Base-by-base conservation (phyloP, 441 rosid species). In the Arabidopsis lyrata region DNA sequence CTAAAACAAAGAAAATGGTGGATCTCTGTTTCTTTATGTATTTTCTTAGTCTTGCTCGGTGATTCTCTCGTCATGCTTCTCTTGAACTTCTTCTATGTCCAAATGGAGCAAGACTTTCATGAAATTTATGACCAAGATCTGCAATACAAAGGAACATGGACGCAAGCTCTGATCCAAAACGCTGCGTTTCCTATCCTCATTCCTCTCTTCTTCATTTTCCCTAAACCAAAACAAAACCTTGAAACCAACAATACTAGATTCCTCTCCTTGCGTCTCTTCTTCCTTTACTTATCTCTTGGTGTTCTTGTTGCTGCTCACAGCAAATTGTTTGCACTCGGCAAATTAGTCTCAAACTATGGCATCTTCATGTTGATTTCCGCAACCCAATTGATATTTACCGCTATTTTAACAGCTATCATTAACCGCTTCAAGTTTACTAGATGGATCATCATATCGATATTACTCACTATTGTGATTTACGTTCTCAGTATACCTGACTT, bases 131-230 rank as follows among this genome's bases (percentile, higher is more conserved):
- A n/a, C n/a, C n/a, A n/a, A n/a, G n/a, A n/a, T n/a, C n/a, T n/a
- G n/a, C 77, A 77, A 47, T 77, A 66, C 39, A 55, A 47, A 35
- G 76, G 80, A 56, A 78, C 80, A 48, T 81, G 82, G 84, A 31
- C 49, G 8, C 77, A 49, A 38, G 69, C 80, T 49, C 60, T 79
- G 7, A 12, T 78, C 13, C 80, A 78, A 68, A 81, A 73, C 68
- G 84, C 78, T 13, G 82, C 75, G 70, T 81, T 81, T 72, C 82
- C 80, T 14, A 2, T 78, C n/a, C 75, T 81, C n/a, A 68, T 72
- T 16, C 84, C 84, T 57, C 77, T 81, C 16, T 36, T 60, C 3
- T 72, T 75, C 70, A 44, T 63, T 22, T 70, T 70, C 35, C 72
- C 72, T 70, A 57, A 42, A 16, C 80, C 72, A 57, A 70, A 77